Evolutionary conservation across 164 flowering plant genomes (phyloP).

Genomic region (Stephania cephalantha): DNA sequence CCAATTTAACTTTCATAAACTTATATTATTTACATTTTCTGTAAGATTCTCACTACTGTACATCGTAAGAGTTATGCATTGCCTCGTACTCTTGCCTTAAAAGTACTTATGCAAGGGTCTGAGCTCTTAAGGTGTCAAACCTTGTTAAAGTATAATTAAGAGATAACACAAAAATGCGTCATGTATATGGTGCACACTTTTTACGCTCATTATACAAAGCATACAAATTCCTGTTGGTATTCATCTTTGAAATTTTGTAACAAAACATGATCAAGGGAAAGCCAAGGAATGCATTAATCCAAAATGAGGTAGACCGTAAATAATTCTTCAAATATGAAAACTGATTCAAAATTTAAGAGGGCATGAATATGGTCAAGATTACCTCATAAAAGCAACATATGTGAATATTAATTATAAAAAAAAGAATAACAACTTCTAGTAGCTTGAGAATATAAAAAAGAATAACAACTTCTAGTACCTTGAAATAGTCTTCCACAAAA

Average conservation of each 20-base stretch:
- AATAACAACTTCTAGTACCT: conserved; percentile 42
- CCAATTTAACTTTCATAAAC: no score
- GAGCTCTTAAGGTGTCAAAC: neutral
- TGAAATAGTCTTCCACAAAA: conserved; percentile 95
- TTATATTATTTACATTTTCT: no score
- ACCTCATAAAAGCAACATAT: neutral
- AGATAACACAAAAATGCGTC: neutral
- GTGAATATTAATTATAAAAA: no score
- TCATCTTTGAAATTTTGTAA: neutral
- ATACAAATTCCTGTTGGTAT: neutral
- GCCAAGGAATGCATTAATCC: neutral
- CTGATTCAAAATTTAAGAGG: neutral
- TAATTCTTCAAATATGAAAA: neutral
- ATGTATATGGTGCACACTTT: neutral
- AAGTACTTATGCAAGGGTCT: neutral
- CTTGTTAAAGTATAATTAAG: neutral
- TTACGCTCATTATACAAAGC: neutral
- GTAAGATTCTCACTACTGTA: no score
- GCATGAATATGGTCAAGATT: neutral
- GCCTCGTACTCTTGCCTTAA: no score
- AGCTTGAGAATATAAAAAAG: neutral
- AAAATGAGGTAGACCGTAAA: neutral
- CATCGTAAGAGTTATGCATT: no score
- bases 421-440: neutral
- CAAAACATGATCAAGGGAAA: neutral